phyloP scores from a whole-genome alignment of 192 early-diverging fungal species.

The Spizellomyces sp. region DNA sequence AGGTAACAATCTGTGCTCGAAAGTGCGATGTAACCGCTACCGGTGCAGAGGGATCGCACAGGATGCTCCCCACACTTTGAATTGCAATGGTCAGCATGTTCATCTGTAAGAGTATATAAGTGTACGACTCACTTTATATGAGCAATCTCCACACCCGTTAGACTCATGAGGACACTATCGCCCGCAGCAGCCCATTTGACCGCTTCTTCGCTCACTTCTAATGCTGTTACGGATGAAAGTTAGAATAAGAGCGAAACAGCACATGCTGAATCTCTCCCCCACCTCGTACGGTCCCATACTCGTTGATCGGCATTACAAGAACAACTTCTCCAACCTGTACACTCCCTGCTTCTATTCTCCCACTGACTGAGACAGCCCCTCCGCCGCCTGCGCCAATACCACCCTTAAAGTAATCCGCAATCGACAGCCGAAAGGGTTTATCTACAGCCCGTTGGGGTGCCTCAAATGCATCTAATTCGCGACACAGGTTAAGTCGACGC shows the following conservation, averaged over 20 bases:
- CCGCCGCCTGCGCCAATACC: constrained; percentile 61
- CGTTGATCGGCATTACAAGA: constrained; percentile 79
- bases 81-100: constrained; percentile 34
- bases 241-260: no score
- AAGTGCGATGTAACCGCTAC: constrained; percentile 80
- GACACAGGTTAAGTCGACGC: background rate
- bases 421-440: constrained; percentile 81
- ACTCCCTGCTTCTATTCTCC: constrained; percentile 83
- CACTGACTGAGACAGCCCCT: constrained; percentile 73
- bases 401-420: constrained; percentile 91
- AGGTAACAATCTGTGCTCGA: constrained; percentile 86
- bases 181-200: constrained; percentile 91
- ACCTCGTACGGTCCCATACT: constrained; percentile 76
- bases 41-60: constrained; percentile 70
- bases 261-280: constrained; percentile 4
- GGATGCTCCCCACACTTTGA: constrained; percentile 74
- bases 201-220: constrained; percentile 72
- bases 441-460: constrained; percentile 75
- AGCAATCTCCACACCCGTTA: constrained; percentile 72
- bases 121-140: constrained; percentile 58
- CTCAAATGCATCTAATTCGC: constrained; percentile 68
- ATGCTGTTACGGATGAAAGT: constrained; percentile 41
- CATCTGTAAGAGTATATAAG: background rate
- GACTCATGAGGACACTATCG: constrained; percentile 80
- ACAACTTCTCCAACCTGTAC: constrained; percentile 88